Base-by-base conservation (phyloP, 495 filamentous ascomycete genomes). In the Lichenothelia convexa region DNA sequence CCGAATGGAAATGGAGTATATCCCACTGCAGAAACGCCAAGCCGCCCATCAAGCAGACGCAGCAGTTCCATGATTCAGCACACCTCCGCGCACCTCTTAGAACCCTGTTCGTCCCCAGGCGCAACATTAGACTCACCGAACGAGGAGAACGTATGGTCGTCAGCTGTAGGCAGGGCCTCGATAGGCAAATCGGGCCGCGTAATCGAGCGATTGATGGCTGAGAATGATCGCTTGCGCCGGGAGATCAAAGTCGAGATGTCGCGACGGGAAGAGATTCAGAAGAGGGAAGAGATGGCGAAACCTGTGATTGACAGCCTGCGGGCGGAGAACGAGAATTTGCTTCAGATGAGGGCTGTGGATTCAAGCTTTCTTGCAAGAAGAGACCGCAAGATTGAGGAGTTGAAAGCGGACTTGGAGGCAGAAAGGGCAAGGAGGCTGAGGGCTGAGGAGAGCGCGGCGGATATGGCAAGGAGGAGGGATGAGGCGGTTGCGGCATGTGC, bases 181-280 rank as follows among this genome's bases (percentile, higher is more conserved):
- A 70, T 80, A 0, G 85, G 85, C 39, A 93, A 93, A 59, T 89
- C 80, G 2, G 84, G 85, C n/a, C 71, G 85, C 11, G 85, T 94
- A 11, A 93, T 94, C 47, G 84, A 93, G 51, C 71, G 73, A 37
- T 54, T 94, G 22, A 83, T 89, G 58, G 79, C 76, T 23, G 86
- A 94, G 45, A 89, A 87, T 46, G 86, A 92, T 34, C 70, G 75
- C 19, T 59, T 91, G 31, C 81, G 74, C 40, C 73, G 85, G 27
- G 85, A 93, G 42, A 68, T 84, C 36, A 68, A 75, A 39, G 63
- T 86, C 17, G 77, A 85, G 50, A 70, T 68, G 21, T 63, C 78
- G 5, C 43, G 45, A 26, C 26, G 46, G 16, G 54, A 60, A 33
- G 59, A 62, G 35, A 52, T 60, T 39, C 44, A 57, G 7, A 50